A percentile compares a stretch with the other conserved stretches of the same genome.
These are phyloP conservation scores for Globisporangium emineosum DNA, from an alignment of 352 stramenopile genomes.

Conservation along the genomic window DNA sequence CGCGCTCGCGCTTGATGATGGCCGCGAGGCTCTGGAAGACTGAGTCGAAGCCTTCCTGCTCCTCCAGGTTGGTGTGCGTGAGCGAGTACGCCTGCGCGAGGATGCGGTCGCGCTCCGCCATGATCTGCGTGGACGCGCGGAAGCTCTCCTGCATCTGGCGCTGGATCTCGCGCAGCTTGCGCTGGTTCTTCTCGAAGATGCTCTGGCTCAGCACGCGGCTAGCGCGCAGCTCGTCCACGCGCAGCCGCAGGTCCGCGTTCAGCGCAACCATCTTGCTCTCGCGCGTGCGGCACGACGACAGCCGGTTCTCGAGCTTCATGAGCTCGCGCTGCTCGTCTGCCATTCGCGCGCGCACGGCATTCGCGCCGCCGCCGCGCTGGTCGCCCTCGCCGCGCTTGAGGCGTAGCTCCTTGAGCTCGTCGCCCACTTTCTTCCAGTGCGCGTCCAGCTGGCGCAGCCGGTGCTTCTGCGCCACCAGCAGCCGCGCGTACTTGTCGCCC, in stretches of 20 bases:
- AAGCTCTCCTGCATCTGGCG: conserved; percentile 78
- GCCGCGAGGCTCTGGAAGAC: conserved; percentile 67
- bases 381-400: conserved; percentile 67
- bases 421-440: conserved; percentile 62
- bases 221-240: conserved; percentile 63
- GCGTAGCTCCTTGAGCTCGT: conserved; percentile 67
- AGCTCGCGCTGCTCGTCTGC: conserved; percentile 73
- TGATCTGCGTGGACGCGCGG: conserved; percentile 58
- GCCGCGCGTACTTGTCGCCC: conserved; percentile 71
- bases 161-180: conserved; percentile 67
- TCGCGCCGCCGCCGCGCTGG: conserved; percentile 62
- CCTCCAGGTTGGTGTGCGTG: conserved; percentile 64
- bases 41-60: conserved; percentile 73
- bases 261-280: conserved; percentile 73
- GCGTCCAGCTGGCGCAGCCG: conserved; percentile 63
- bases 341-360: conserved; percentile 66
- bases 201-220: conserved; percentile 62
- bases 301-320: conserved; percentile 76
- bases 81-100: conserved; percentile 64
- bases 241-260: conserved; percentile 49
- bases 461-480: conserved; percentile 71
- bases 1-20: conserved; percentile 72
- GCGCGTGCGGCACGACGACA: conserved; percentile 65
- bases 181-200: conserved; percentile 82
- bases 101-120: conserved; percentile 71